These are phyloP conservation scores for Euphorbia lathyris DNA, from an alignment of 345 rosid species.

Conservation along the genomic window DNA sequence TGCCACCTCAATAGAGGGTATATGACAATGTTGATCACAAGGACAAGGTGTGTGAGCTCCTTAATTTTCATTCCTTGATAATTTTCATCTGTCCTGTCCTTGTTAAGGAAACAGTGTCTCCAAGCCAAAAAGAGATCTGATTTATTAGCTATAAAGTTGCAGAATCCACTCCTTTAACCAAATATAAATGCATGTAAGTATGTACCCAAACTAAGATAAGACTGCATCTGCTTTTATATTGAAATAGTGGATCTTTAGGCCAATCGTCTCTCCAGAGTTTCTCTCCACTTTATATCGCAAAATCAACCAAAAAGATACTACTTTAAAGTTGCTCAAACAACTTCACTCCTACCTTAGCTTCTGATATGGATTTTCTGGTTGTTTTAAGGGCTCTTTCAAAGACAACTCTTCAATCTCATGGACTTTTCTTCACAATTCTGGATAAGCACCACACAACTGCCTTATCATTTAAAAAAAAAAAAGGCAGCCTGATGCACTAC, in stretches of 20 bases:
- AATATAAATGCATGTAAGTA: background rate
- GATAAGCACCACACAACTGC: too few relatives aligned
- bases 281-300: background rate
- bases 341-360: too few relatives aligned
- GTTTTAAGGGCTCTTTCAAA: background rate
- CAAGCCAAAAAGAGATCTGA: background rate
- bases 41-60: too few relatives aligned
- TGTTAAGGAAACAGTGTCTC: conserved; percentile 14
- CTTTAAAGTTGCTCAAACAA: background rate
- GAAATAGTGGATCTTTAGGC: background rate
- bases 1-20: too few relatives aligned
- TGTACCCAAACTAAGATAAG: conserved; percentile 5
- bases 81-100: conserved; percentile 17
- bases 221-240: background rate
- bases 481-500: too few relatives aligned
- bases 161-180: conserved; percentile 4
- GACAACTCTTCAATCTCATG: too few relatives aligned
- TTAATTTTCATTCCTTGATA: too few relatives aligned
- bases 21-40: too few relatives aligned
- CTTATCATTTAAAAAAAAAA: too few relatives aligned
- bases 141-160: conserved; percentile 1
- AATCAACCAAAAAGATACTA: background rate
- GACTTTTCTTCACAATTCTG: too few relatives aligned
- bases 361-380: background rate
- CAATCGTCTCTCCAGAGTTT: too few relatives aligned